These are phyloP conservation scores for Triticum timopheevii DNA, from an alignment of 176 grass and related monocot genomes.

Conservation along the genomic window DNA sequence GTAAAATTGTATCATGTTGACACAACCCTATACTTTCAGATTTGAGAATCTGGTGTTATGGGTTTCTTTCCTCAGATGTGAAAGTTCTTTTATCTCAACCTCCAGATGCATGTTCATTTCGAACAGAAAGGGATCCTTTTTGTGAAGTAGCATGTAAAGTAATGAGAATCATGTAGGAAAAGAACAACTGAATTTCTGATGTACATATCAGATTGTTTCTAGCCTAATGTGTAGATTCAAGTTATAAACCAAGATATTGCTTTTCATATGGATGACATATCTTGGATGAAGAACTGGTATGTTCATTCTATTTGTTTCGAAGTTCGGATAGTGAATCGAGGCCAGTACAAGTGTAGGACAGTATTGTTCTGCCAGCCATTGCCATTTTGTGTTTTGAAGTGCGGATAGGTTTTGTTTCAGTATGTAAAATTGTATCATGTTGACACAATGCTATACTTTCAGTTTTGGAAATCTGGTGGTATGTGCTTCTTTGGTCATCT, in stretches of 20 bases:
- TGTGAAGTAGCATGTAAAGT: slow-evolving; percentile 12
- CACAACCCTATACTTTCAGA: slow-evolving; percentile 10
- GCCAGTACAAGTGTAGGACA: not conserved
- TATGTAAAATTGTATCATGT: slow-evolving; percentile 21
- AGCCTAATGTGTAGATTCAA: not conserved
- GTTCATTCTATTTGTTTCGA: not conserved
- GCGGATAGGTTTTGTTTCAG: not conserved
- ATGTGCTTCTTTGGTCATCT: not conserved
- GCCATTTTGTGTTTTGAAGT: too few relatives aligned
- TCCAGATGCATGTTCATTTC: slow-evolving; percentile 30
- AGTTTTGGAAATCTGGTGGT: slow-evolving; percentile 19
- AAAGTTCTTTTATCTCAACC: slow-evolving; percentile 31
- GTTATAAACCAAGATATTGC: not conserved
- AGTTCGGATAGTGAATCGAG: not conserved
- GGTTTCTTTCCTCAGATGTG: not conserved
- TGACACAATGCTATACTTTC: slow-evolving; percentile 4
- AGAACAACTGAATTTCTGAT: not conserved
- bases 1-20: slow-evolving; percentile 24
- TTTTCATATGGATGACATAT: not conserved
- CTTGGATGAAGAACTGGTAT: not conserved
- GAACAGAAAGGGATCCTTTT: not conserved
- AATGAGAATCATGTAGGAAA: not conserved
- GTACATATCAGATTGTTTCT: not conserved
- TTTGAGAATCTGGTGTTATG: slow-evolving; percentile 9
- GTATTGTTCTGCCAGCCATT: not conserved